phyloP scores from a whole-genome alignment of 2,329 filamentous ascomycete species.

The Blastomyces silverae region DNA sequence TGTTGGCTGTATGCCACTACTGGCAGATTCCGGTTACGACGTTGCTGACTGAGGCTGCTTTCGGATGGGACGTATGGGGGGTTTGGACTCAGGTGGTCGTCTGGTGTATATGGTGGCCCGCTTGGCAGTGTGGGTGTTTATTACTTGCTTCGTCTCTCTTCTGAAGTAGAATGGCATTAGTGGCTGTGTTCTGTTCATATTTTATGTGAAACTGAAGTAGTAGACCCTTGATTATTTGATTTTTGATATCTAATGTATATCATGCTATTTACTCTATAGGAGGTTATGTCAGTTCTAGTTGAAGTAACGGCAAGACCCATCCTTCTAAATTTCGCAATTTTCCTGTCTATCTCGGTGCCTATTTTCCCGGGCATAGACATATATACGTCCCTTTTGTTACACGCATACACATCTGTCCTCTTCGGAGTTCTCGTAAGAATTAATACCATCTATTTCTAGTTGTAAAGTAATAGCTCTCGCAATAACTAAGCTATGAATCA shows the following conservation, averaged over 20 bases:
- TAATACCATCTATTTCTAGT: background rate
- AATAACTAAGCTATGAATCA: background rate
- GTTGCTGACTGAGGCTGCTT: slow-evolving; percentile 65
- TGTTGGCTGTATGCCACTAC: slow-evolving; percentile 46
- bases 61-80: slow-evolving; percentile 83
- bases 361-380: background rate
- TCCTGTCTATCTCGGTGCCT: background rate
- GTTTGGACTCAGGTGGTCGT: slow-evolving; percentile 82
- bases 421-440: background rate
- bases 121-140: slow-evolving; percentile 62
- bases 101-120: slow-evolving; percentile 96
- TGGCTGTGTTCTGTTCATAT: background rate
- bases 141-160: slow-evolving; percentile 32
- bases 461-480: background rate
- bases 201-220: background rate
- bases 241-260: background rate
- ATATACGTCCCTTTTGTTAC: background rate
- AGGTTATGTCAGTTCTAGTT: background rate
- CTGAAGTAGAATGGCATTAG: background rate
- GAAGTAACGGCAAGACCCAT: background rate
- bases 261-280: background rate
- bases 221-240: background rate
- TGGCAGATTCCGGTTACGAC: slow-evolving; percentile 48
- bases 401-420: background rate
- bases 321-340: background rate